These are phyloP conservation scores for Ramicandelaber brevisporus DNA, from an alignment of 192 early-diverging fungal species.

Conservation along the genomic window DNA sequence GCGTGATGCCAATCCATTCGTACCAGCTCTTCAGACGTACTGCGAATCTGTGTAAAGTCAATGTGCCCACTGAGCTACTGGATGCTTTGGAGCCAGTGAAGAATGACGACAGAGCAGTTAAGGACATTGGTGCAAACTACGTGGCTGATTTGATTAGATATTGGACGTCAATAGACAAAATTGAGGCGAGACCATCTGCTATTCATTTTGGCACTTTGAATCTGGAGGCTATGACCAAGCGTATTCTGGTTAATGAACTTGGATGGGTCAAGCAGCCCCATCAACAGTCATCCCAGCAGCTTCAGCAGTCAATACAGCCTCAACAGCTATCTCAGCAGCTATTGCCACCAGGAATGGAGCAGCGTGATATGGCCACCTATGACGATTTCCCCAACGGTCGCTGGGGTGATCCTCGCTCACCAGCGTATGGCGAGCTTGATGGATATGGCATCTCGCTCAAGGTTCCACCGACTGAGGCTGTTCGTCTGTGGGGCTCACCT, in stretches of 20 bases:
- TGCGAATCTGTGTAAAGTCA: slow-evolving; percentile 57
- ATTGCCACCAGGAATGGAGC: too few relatives aligned
- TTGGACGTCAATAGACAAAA: too few relatives aligned
- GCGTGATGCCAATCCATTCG: slow-evolving; percentile 85
- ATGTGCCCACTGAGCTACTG: slow-evolving; percentile 49
- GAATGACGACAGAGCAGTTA: slow-evolving; percentile 85
- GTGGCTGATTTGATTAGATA: slow-evolving; percentile 44
- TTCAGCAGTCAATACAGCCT: too few relatives aligned
- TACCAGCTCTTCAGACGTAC: slow-evolving; percentile 77
- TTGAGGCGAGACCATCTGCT: slow-evolving; percentile 23
- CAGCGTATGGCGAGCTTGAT: slow-evolving; percentile 51
- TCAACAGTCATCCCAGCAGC: too few relatives aligned
- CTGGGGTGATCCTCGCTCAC: slow-evolving; percentile 92
- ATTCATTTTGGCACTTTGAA: slow-evolving; percentile 95
- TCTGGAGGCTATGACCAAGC: slow-evolving; percentile 54
- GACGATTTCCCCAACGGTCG: slow-evolving; percentile 97
- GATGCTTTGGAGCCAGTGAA: slow-evolving; percentile 72
- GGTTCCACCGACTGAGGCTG: slow-evolving; percentile 30
- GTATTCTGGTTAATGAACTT: slow-evolving; percentile 80
- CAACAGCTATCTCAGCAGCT: too few relatives aligned
- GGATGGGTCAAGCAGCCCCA: too few relatives aligned
- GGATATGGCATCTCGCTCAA: slow-evolving; percentile 69
- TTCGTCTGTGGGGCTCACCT: slow-evolving; percentile 60
- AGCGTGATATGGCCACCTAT: slow-evolving; percentile 28
- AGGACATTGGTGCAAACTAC: slow-evolving; percentile 72